A percentile compares a stretch with the other conserved stretches of the same genome.
Evolutionary conservation across 768 basidiomycete species (phyloP).

Genomic region (Phylloporus sp.): DNA sequence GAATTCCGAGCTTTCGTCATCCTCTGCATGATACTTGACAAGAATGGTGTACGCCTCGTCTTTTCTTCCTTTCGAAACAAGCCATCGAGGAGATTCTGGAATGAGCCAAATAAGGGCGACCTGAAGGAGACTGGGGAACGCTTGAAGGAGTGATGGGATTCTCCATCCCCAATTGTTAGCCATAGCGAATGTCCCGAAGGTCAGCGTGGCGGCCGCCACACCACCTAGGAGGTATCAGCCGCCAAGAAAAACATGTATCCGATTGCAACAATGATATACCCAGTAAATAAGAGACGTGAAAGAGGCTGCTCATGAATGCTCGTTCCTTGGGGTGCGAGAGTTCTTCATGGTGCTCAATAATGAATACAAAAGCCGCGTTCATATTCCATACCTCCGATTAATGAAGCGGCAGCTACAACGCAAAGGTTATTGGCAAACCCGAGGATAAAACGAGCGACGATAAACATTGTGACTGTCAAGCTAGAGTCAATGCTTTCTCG

Average conservation of each 20-base stretch:
- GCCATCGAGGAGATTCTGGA: too few species aligned
- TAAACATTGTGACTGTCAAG: not conserved
- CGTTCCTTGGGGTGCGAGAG: slow-evolving; percentile 15
- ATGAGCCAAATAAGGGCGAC: slow-evolving; percentile 45
- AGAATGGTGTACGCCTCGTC: too few species aligned
- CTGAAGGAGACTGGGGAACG: slow-evolving; percentile 49
- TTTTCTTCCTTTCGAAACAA: too few species aligned
- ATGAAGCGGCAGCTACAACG: not conserved
- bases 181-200: slow-evolving; percentile 62
- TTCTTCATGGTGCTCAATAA: not conserved
- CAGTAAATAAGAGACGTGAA: not conserved
- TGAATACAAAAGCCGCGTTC: too few species aligned
- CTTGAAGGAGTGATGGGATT: slow-evolving; percentile 41
- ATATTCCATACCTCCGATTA: slow-evolving; percentile 2
- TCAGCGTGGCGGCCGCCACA: slow-evolving; percentile 42
- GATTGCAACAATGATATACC: not conserved
- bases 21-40: too few species aligned
- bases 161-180: slow-evolving; percentile 17
- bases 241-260: too few species aligned
- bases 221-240: not conserved
- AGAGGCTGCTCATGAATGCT: not conserved
- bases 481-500: not conserved
- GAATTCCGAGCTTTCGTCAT: too few species aligned
- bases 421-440: not conserved
- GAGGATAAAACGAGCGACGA: not conserved